Evolutionary conservation across 75 land plant species (phyloP), one percentile per base, ranked within the genome.

Genomic region (Cryptomeria japonica): DNA sequence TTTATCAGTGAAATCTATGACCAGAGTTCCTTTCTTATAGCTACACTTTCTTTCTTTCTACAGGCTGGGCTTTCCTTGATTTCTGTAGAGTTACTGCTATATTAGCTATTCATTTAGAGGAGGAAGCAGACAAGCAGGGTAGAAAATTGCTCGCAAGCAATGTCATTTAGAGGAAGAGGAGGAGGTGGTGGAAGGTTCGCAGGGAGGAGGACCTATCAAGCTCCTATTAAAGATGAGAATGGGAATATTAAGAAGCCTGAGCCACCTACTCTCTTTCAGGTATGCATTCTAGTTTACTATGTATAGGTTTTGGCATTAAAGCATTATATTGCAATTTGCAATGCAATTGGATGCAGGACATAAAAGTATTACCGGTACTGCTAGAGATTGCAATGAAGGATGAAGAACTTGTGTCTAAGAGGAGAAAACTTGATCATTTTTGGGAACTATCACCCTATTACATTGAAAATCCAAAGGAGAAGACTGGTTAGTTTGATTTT

Each of bases 381-480:
- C 92, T 90, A 38, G 80, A 83, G 32, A 51, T 91, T 89, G 12
- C 82, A 13, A 75, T 39, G 51, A 85, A 58, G 31, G 92, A 91
- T 47, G 90, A 91, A 75, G 87, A 88, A 87, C 88, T 91, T 73
- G 75, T 91, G 55, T 76, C 87, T 31, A 85, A 90, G 72, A 86
- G 90, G 44, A 72, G 90, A 39, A 85, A 86, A n/a, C 85, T 91
- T 37, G 88, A 91, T 56, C 68, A 56, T 32, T 89, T 89, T 53
- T 91, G 88, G 88, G 87, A 91, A 70, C 51, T 85, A 58, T 91
- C 92, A 16, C 92, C 92, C 36, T 91, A 89, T 58, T 91, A 89
- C 68, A 85, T 91, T 61, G 90, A 91, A 49, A 89, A 89, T 34
- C 53, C 88, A 25, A 91, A 89, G 77, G 87, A 49, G 16, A 91